phyloP scores from a whole-genome alignment of 176 grass and related monocot genomes.

The Oryza coarctata region DNA sequence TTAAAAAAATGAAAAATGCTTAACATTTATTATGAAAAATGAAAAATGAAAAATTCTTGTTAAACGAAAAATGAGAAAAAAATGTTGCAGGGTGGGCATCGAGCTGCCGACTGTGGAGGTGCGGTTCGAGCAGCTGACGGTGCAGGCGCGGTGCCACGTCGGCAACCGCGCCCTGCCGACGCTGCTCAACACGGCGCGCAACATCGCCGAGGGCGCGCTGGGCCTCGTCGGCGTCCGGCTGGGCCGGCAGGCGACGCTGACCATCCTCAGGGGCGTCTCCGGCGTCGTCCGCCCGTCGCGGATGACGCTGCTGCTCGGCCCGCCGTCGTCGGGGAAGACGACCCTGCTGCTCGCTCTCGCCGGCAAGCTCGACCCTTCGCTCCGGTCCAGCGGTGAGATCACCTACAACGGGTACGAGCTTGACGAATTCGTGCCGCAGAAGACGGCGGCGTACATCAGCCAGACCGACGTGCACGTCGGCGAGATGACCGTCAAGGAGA shows the following conservation, averaged over 20 bases:
- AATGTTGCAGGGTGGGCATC: slow-evolving; percentile 76
- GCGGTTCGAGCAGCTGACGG: slow-evolving; percentile 67
- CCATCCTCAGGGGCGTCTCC: slow-evolving; percentile 67
- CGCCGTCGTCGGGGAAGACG: slow-evolving; percentile 95
- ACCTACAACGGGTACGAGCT: slow-evolving; percentile 76
- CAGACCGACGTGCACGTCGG: slow-evolving; percentile 91
- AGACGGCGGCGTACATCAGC: slow-evolving; percentile 98
- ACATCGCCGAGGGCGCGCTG: slow-evolving; percentile 60
- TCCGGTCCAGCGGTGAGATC: slow-evolving; percentile 55
- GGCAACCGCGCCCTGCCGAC: slow-evolving; percentile 85
- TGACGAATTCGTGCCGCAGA: slow-evolving; percentile 85
- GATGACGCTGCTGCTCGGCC: slow-evolving; percentile 94
- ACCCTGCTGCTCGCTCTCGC: slow-evolving; percentile 84
- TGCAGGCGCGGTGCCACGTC: slow-evolving; percentile 73
- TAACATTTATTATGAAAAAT: no score
- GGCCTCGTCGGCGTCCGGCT: slow-evolving; percentile 46
- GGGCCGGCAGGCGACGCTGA: slow-evolving; percentile 52
- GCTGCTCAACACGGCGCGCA: slow-evolving; percentile 66
- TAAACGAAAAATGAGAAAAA: neutral
- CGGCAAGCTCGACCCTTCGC: slow-evolving; percentile 74
- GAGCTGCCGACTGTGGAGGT: slow-evolving; percentile 95
- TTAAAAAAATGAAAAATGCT: no score
- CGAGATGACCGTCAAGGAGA: slow-evolving; percentile 99
- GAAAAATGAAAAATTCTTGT: no score
- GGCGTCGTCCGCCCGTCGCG: slow-evolving; percentile 58